Evolutionary conservation across 257 asterid genomes (phyloP), one percentile per base, ranked within the genome.

Genomic region (Nicotiana obtusifolia): DNA sequence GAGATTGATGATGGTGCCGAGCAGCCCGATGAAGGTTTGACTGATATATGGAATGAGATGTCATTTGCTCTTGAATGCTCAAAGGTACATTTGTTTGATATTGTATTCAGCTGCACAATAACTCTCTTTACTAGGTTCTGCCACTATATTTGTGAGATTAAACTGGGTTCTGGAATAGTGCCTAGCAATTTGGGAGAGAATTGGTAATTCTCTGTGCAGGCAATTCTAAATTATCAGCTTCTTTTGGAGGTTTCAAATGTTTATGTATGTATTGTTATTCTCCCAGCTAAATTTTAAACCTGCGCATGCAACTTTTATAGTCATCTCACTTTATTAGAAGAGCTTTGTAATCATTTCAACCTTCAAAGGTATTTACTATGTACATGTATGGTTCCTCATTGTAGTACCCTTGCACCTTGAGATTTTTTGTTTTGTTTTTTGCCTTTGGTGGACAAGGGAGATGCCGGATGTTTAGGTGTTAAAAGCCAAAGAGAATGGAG

Each of bases 41-140:
- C 86, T 81, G 97, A 91, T 84, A 92, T 94, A 61, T 95, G 99
- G 99, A 90, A 88, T 68, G 91, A 91, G 84, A 92, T 95, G 98
- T 81, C 84, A 28, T 87, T 91, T 84, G 97, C 94, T 26, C 71
- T 94, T 30, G 99, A 94, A 88, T 85, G 86, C 90, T 90, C 97
- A 76, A 94, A 95, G 99, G 99, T 95, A 88, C 73, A 86, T 80
- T 83, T 87, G 54, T 47, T 81, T 83, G 54, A 67, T 65, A 22
- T 53, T 49, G 10, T 69, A 28, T 47, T 7, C 44, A 16, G 26
- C 64, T 75, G 44, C 80, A 75, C 28, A 75, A 8, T 4, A 30
- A 37, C 44, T 60, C 49, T 71, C 22, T 19, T 71, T 71, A 20
- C 22, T 71, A 49, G 24, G 26, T 49, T 75, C 62, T 49, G 80